Evolutionary conservation across 169 alveolate species (phyloP).

Genomic region (Plasmodium inui): DNA sequence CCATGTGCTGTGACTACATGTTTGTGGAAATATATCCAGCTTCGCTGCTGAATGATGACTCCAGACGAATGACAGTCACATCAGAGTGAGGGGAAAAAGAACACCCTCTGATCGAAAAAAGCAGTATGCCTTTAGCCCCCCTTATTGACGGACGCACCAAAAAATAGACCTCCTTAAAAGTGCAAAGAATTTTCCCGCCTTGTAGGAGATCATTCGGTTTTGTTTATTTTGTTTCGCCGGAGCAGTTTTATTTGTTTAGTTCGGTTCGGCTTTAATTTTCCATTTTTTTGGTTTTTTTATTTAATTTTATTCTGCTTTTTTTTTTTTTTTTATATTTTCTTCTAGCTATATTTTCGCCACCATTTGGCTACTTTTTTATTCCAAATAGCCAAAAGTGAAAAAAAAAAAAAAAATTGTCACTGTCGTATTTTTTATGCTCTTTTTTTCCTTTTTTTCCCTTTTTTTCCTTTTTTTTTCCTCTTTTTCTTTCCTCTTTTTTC

Average conservation of each 20-base stretch:
- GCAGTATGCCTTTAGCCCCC: not conserved
- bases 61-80: not conserved
- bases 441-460: conserved; percentile 15
- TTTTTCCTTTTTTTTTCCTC: not conserved
- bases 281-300: not conserved
- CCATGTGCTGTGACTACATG: not conserved
- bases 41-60: not conserved
- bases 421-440: conserved; percentile 26
- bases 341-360: conserved; percentile 6
- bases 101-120: not conserved
- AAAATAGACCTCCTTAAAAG: conserved; percentile 27
- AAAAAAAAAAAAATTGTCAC: conserved; percentile 20
- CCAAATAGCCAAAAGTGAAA: conserved; percentile 23
- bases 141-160: not conserved
- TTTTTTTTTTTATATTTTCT: not conserved
- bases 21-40: not conserved
- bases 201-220: not conserved
- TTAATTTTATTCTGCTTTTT: not conserved
- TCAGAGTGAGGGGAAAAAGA: conserved; percentile 6
- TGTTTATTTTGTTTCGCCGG: not conserved
- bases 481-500: conserved; percentile 5
- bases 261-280: not conserved
- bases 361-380: conserved; percentile 13
- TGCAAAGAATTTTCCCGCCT: not conserved
- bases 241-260: not conserved